phyloP scores from a whole-genome alignment of 352 stramenopile genomes.

The Globisporangium ultimum region DNA sequence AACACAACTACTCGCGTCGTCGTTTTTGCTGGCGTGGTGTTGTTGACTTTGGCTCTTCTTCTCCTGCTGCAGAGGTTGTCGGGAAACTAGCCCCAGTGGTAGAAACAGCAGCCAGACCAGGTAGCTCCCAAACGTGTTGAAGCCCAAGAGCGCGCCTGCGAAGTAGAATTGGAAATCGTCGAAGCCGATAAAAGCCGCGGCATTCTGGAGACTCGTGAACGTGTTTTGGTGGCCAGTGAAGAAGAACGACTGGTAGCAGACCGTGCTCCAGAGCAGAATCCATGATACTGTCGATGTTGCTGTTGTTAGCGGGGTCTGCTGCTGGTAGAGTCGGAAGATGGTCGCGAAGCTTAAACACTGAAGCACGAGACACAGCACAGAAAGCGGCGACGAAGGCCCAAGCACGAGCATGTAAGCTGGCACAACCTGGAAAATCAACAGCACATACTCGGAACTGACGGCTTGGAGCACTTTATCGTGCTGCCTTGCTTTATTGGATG shows the following conservation, averaged over 20 bases:
- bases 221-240: slow-evolving; percentile 86
- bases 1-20: not conserved
- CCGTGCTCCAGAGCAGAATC: slow-evolving; percentile 54
- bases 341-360: slow-evolving; percentile 44
- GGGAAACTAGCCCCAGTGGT: slow-evolving; percentile 20
- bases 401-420: slow-evolving; percentile 60
- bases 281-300: slow-evolving; percentile 22
- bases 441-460: slow-evolving; percentile 16
- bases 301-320: not conserved
- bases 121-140: slow-evolving; percentile 88
- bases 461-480: not conserved
- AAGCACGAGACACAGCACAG: slow-evolving; percentile 39
- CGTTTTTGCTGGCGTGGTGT: not conserved
- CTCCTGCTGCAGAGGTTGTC: not conserved
- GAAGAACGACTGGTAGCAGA: slow-evolving; percentile 79
- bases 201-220: slow-evolving; percentile 91
- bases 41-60: not conserved
- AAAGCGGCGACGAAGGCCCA: slow-evolving; percentile 57
- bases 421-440: slow-evolving; percentile 38
- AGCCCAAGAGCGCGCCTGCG: slow-evolving; percentile 66
- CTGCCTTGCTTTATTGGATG: not conserved
- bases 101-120: slow-evolving; percentile 38
- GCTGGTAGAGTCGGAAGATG: slow-evolving; percentile 10
- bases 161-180: slow-evolving; percentile 82
- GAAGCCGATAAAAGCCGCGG: slow-evolving; percentile 85